Evolutionary conservation across 2,329 filamentous ascomycete genomes (phyloP), one percentile per base, ranked within the genome.

Genomic region (Colletotrichum sp.): DNA sequence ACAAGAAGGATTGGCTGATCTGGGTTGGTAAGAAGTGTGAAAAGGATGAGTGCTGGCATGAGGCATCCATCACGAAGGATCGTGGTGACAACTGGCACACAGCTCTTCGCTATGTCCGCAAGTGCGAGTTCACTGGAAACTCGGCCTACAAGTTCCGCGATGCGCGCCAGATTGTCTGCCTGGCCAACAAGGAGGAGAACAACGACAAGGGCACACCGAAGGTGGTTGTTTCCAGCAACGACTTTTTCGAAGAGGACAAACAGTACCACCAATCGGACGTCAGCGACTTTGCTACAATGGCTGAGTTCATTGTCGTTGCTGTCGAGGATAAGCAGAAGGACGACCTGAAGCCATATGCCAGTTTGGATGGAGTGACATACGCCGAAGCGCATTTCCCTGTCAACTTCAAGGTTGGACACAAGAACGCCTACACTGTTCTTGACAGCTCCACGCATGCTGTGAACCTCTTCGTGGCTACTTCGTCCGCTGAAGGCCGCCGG

Each of bases 361-460:
- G 95, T 83, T 88, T 99, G 59, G 95, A 99, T 81, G 98, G 96
- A 71, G 89, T 91, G 77, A 92, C 88, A 7, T 99, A 97, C 80
- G 96, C 96, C 1, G 89, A 93, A 77, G 96, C 96, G 15, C 90
- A 94, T 68, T 99, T 99, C 86, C 98, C 97, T 1, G 90, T 91
- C 78, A 96, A 97, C 82, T 95, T 99, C 83, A 88, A 94, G 72
- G 92, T 97, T 49, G 89, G 92, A 18, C 93, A 95, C 80, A 92
- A 96, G 82, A 93, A 93, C 79, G 94, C 93, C 30, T 99, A 98
- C 85, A 99, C 97, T 1, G 95, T 99, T 5, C 89, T 99, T 34
- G 96, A 98, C 83, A 98, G 96, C 85, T 97, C 95, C 2, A 98
- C 96, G 1, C 96, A 99, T 84, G 95, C 97, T 2, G 91, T 99